A percentile compares a stretch with the other conserved stretches of the same genome.
These are phyloP conservation scores for Entomortierella beljakovae DNA, from an alignment of 192 early-diverging fungal species.

Conservation along the genomic window DNA sequence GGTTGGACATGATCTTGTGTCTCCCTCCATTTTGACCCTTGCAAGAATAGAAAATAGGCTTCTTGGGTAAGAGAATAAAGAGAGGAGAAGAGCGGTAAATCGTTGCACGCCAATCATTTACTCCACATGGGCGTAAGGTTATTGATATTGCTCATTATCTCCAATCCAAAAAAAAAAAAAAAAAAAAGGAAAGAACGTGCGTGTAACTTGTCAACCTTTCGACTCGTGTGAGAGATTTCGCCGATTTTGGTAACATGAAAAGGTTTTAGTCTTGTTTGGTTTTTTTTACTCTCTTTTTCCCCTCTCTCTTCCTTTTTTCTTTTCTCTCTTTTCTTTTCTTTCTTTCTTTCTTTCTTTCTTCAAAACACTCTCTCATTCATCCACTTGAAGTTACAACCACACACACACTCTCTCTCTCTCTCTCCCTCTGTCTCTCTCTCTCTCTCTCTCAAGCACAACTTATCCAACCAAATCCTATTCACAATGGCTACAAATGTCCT, in stretches of 20 bases:
- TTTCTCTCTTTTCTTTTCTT: background rate
- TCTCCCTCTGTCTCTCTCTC: background rate
- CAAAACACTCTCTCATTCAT: background rate
- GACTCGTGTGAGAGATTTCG: background rate
- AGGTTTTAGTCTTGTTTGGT: too few relatives aligned
- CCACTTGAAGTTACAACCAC: background rate
- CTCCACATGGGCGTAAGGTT: slow-evolving; percentile 24
- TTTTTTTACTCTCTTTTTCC: background rate
- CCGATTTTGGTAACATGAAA: background rate
- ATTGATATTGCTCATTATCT: background rate
- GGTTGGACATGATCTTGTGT: too few relatives aligned
- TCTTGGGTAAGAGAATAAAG: background rate
- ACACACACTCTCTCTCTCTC: background rate
- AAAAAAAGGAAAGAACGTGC: background rate
- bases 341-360: slow-evolving; percentile 2
- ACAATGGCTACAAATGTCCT: slow-evolving; percentile 29
- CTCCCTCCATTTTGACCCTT: too few relatives aligned
- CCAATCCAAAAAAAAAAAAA: background rate
- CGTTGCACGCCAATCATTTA: slow-evolving; percentile 16
- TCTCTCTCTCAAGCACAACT: background rate
- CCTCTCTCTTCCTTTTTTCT: background rate
- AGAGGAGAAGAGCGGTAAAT: background rate
- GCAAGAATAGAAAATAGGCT: too few relatives aligned
- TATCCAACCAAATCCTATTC: background rate
- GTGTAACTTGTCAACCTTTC: background rate